These are phyloP conservation scores for Wickerhamomyces strasburgensis DNA, from an alignment of 805 yeast genomes.

Conservation along the genomic window DNA sequence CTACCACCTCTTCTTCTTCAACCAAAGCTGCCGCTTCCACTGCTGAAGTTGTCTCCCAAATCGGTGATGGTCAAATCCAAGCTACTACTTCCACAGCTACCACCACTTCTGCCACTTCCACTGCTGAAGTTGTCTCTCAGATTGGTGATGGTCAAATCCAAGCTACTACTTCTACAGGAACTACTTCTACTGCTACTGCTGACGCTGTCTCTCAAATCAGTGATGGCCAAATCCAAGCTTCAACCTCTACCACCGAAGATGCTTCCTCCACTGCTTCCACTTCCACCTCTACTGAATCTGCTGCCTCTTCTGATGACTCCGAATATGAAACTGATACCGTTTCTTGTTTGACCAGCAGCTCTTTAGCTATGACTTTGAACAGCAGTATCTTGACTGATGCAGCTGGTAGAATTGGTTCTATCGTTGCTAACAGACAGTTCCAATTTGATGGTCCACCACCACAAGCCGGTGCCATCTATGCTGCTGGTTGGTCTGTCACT, in stretches of 20 bases:
- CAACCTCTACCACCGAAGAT: slow-evolving; percentile 19
- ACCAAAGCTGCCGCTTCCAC: slow-evolving; percentile 28
- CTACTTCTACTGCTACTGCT: slow-evolving; percentile 29
- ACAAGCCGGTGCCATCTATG: slow-evolving; percentile 70
- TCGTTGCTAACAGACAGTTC: slow-evolving; percentile 80
- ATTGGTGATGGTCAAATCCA: slow-evolving; percentile 31
- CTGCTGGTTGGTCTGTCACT: slow-evolving; percentile 59
- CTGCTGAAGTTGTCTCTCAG: slow-evolving; percentile 24
- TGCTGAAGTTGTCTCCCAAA: slow-evolving; percentile 20
- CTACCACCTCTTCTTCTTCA: slow-evolving; percentile 27
- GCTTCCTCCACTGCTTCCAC: slow-evolving; percentile 25
- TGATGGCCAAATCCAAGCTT: slow-evolving; percentile 23
- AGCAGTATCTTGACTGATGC: slow-evolving; percentile 50
- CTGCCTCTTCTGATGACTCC: slow-evolving; percentile 21
- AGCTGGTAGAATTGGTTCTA: slow-evolving; percentile 66
- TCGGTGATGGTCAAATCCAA: slow-evolving; percentile 22
- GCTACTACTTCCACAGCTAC: slow-evolving; percentile 26
- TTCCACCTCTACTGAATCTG: slow-evolving; percentile 10
- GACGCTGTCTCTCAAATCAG: slow-evolving; percentile 16
- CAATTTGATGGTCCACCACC: slow-evolving; percentile 87
- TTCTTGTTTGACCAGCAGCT: slow-evolving; percentile 42
- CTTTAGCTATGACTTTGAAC: slow-evolving; percentile 53
- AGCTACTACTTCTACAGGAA: slow-evolving; percentile 21
- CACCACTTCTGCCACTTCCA: slow-evolving; percentile 17
- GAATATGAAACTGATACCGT: slow-evolving; percentile 20